A percentile compares a stretch with the other conserved stretches of the same genome.
Evolutionary conservation across 2,329 filamentous ascomycete genomes (phyloP).

Genomic region (Hyphodiscus sp.): DNA sequence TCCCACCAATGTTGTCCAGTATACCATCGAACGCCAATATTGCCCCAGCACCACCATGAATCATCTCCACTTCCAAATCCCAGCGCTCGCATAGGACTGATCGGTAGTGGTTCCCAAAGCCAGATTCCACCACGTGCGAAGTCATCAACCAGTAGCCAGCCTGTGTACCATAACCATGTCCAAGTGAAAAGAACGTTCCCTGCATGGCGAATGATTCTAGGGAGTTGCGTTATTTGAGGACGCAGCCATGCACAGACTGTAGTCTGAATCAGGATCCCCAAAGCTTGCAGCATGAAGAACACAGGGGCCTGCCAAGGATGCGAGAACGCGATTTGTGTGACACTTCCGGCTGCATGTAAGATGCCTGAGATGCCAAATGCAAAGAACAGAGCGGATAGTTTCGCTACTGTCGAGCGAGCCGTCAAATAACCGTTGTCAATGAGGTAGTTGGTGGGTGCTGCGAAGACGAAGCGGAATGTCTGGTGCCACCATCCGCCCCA

Average conservation of each 20-base stretch:
- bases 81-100: slow-evolving; percentile 62
- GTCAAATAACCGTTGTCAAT: slow-evolving; percentile 34
- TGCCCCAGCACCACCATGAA: slow-evolving; percentile 61
- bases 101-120: slow-evolving; percentile 74
- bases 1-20: slow-evolving; percentile 58
- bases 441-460: slow-evolving; percentile 49
- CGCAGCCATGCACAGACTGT: slow-evolving; percentile 32
- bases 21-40: slow-evolving; percentile 41
- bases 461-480: slow-evolving; percentile 70
- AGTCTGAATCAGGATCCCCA: slow-evolving; percentile 59
- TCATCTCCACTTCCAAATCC: slow-evolving; percentile 57
- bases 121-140: slow-evolving; percentile 68
- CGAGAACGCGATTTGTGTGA: slow-evolving; percentile 52
- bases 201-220: slow-evolving; percentile 39
- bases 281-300: slow-evolving; percentile 68
- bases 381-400: slow-evolving; percentile 34
- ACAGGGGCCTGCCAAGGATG: slow-evolving; percentile 46
- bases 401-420: slow-evolving; percentile 27
- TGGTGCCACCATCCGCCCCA: slow-evolving; percentile 94
- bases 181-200: slow-evolving; percentile 58
- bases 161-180: slow-evolving; percentile 63
- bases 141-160: slow-evolving; percentile 65
- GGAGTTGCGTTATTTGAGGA: slow-evolving; percentile 32
- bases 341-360: slow-evolving; percentile 66
- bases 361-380: slow-evolving; percentile 62